phyloP scores from a whole-genome alignment of 176 grass and related monocot genomes.

The Oryza meyeriana region DNA sequence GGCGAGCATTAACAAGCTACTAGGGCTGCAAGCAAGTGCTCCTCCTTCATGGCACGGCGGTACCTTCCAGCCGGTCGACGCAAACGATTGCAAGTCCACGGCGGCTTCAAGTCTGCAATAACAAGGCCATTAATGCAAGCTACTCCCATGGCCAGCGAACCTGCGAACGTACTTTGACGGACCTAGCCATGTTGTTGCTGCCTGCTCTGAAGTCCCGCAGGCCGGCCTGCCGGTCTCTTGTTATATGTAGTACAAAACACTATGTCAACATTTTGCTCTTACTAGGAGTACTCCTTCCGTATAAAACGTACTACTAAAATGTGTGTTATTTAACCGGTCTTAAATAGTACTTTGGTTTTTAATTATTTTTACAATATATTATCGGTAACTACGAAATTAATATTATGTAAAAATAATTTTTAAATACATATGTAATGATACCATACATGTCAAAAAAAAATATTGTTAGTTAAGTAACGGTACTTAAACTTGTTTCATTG shows the following conservation, averaged over 20 bases:
- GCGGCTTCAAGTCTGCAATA: neutral
- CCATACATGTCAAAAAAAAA: too few species aligned
- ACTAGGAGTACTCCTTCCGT: too few species aligned
- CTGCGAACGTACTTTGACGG: neutral
- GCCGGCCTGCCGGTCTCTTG: neutral
- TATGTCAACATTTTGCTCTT: neutral
- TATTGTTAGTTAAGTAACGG: too few species aligned
- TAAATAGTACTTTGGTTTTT: too few species aligned
- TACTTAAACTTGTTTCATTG: too few species aligned
- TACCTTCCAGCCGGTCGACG: neutral
- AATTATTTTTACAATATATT: too few species aligned
- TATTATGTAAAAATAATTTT: too few species aligned
- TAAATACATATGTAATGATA: too few species aligned
- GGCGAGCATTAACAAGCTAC: neutral
- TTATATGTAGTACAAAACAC: neutral
- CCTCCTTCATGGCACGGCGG: slow-evolving; percentile 10
- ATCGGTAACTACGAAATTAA: too few species aligned
- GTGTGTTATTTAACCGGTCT: too few species aligned
- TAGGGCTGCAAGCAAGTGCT: neutral
- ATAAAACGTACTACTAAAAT: too few species aligned
- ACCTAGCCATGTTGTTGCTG: neutral
- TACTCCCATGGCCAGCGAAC: neutral
- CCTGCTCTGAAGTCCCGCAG: too few species aligned
- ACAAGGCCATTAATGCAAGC: neutral
- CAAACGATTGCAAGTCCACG: neutral